These are phyloP conservation scores for Penstemon davidsonii DNA, from an alignment of 257 asterid species.

Conservation along the genomic window DNA sequence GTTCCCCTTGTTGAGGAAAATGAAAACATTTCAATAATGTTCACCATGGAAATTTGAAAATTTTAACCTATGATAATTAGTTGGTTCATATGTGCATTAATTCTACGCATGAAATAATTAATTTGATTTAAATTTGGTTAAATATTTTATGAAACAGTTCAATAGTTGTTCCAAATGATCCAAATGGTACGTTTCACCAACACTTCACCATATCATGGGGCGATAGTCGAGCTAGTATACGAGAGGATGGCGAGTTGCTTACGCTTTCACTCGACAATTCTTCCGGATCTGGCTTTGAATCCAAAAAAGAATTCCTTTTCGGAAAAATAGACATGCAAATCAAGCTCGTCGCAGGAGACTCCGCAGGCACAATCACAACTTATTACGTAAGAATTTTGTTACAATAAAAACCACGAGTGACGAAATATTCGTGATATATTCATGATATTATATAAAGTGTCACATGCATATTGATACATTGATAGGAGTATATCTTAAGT, in stretches of 20 bases:
- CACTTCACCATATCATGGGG: conserved; percentile 71
- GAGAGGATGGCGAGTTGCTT: conserved; percentile 67
- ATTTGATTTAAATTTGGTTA: too few species aligned
- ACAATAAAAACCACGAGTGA: too few species aligned
- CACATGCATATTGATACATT: not conserved
- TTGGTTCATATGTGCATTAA: not conserved
- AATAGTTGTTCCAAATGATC: conserved; percentile 41
- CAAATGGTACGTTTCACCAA: conserved; percentile 59
- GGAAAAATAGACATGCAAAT: conserved; percentile 18
- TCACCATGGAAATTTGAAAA: not conserved
- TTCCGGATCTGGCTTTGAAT: conserved; percentile 17
- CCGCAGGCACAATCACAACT: conserved; percentile 21
- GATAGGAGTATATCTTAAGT: too few species aligned
- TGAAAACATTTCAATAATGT: not conserved
- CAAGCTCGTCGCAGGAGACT: conserved; percentile 22
- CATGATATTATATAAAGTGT: too few species aligned
- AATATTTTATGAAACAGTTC: conserved; percentile 25
- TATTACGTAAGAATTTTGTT: not conserved
- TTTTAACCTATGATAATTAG: not conserved
- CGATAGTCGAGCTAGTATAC: conserved; percentile 46
- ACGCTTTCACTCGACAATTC: conserved; percentile 45
- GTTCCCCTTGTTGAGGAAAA: too few species aligned
- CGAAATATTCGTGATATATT: too few species aligned
- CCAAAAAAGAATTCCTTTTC: conserved; percentile 19
- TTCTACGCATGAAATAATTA: too few species aligned